Evolutionary conservation across 2,329 filamentous ascomycete genomes (phyloP).

Genomic region (Microsporum ferrugineum): DNA sequence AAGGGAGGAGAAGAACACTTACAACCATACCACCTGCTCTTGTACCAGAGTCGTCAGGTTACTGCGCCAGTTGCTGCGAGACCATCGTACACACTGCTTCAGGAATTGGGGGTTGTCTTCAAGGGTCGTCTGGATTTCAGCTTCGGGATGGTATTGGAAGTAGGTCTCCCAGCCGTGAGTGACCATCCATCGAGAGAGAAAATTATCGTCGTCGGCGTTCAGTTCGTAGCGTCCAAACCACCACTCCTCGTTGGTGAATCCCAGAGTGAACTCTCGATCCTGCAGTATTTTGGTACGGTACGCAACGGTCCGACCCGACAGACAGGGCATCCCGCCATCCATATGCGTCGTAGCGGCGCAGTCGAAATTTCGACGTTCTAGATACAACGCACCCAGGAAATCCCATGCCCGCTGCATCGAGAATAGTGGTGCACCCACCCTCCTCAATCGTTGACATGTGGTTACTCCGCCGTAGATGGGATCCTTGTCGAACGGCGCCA

Average conservation of each 20-base stretch:
- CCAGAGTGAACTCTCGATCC: constrained; percentile 72
- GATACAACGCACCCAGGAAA: constrained; percentile 82
- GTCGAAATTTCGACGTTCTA: constrained; percentile 90
- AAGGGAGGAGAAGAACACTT: constrained; percentile 39
- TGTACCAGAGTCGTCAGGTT: constrained; percentile 82
- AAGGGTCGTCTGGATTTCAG: constrained; percentile 83
- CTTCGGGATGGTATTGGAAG: constrained; percentile 86
- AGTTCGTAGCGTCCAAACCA: constrained; percentile 65
- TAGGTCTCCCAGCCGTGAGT: constrained; percentile 86
- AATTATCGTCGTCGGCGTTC: constrained; percentile 96
- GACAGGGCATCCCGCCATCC: constrained; percentile 90
- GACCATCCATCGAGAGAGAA: constrained; percentile 92
- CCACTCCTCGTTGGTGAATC: constrained; percentile 88
- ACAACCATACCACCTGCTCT: constrained; percentile 79
- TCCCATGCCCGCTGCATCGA: constrained; percentile 58
- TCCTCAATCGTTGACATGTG: constrained; percentile 75
- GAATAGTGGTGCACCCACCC: constrained; percentile 50
- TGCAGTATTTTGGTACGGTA: constrained; percentile 82
- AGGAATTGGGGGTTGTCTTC: constrained; percentile 83
- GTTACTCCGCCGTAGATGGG: constrained; percentile 73
- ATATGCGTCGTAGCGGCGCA: constrained; percentile 92
- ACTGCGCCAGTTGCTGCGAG: constrained; percentile 94
- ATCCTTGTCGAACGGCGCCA: constrained; percentile 80
- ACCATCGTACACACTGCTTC: constrained; percentile 89
- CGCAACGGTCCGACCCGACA: constrained; percentile 86